Evolutionary conservation across 768 basidiomycete genomes (phyloP), one percentile per base, ranked within the genome.

Genomic region (Amanita muscaria): DNA sequence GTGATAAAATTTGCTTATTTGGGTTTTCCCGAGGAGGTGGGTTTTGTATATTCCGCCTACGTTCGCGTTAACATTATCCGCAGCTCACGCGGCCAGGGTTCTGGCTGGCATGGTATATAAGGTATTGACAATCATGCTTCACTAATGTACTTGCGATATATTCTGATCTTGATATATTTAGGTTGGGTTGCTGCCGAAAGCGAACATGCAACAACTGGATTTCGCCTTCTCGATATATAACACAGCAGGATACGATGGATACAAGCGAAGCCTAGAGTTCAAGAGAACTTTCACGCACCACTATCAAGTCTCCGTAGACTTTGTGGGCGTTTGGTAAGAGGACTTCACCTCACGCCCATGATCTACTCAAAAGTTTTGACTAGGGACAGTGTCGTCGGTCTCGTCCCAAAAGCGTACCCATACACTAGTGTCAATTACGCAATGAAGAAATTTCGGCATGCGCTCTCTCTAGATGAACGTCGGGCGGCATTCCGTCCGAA

Each of bases 381-480:
- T 41, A 77, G 74, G 74, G 77, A 79, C 51, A 77, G 74, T 0
- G 76, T 79, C 21, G 68, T 77, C 7, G 76, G 74, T 7, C 47
- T 69, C 22, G 55, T 74, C 48, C 60, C 66, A 1, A 60, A 61
- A 4, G 57, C 64, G 4, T 65, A 77, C 3, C 75, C 74, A 0
- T 76, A 73, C 48, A 68, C 70, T 3, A 61, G 63, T 3, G 65
- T 64, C 7, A 73, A 75, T 37, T 61, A 63, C 3, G 67, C 67
- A 47, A 69, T 73, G 40, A 58, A 64, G 4, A 62, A 66, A 16
- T 74, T 78, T 53, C 65, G 78, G 2, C 78, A 80, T 19, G 76
- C 76, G 0, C 52, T 79, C 8, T 59, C 76, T 9, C 65, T 80
- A 10, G 75, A 78, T 45, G 77, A 78, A 42, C 68, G 64, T 5